Percentiles rank a stretch among this genome's conserved stretches.
Conservation (phyloP, 768 basidiomycete species). For the Tremella yokohamensis region DNA sequence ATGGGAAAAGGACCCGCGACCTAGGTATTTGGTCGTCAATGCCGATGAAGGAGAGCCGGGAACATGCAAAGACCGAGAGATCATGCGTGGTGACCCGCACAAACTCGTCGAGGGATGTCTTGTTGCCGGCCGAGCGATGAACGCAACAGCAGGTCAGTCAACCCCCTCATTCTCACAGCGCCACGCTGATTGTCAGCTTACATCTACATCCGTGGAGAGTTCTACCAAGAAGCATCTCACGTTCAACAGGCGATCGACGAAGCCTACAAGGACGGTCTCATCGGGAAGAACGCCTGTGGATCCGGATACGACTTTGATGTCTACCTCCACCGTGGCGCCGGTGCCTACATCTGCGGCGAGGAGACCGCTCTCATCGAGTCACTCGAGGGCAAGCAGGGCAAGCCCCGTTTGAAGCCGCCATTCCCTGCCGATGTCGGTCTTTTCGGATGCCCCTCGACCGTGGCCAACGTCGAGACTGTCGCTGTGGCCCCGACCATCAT, state of each 20-base stretch:
- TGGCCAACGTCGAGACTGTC: constrained; percentile 98
- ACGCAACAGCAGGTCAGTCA: constrained; percentile 69
- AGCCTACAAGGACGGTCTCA: constrained; percentile 80
- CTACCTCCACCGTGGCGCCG: constrained; percentile 96
- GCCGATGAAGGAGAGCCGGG: constrained; percentile 98
- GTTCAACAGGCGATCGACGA: constrained; percentile 93
- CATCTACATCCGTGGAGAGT: constrained; percentile 99
- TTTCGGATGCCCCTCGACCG: constrained; percentile 94
- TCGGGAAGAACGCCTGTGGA: constrained; percentile 88
- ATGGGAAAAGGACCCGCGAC: constrained; percentile 90
- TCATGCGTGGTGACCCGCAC: constrained; percentile 95
- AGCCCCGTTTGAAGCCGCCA: constrained; percentile 93
- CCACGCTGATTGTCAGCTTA: constrained; percentile 62
- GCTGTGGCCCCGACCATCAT: constrained; percentile 96
- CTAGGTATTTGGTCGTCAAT: constrained; percentile 94
- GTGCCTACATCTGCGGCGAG: constrained; percentile 98
- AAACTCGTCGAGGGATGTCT: constrained; percentile 97
- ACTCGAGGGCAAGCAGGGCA: constrained; percentile 96
- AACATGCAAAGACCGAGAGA: constrained; percentile 98
- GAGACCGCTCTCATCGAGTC: constrained; percentile 97
- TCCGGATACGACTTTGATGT: constrained; percentile 94
- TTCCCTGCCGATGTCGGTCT: constrained; percentile 98
- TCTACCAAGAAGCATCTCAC: constrained; percentile 89
- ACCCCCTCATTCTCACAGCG: not conserved
- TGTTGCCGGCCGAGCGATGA: constrained; percentile 94